phyloP scores from a whole-genome alignment of 2,329 filamentous ascomycete species.

The Trichoderma sp. region DNA sequence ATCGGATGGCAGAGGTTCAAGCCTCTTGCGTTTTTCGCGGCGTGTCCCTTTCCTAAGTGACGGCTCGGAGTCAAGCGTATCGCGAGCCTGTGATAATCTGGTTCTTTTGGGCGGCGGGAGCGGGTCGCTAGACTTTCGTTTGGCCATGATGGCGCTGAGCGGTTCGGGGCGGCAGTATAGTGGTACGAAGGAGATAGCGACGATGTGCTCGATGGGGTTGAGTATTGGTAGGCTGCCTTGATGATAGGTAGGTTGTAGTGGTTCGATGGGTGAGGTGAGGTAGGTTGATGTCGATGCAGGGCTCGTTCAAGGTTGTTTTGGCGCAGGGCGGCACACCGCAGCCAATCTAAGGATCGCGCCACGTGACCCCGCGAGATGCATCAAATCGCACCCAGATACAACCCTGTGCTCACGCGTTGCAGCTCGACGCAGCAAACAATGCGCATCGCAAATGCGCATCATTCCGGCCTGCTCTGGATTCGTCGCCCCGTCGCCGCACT shows the following conservation, averaged over 20 bases:
- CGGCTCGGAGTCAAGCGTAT: not conserved
- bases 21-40: conserved; percentile 7
- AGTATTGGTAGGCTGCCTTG: not conserved
- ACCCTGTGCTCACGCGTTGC: too few relatives aligned
- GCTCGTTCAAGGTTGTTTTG: not conserved
- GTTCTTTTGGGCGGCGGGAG: not conserved
- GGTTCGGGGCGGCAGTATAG: not conserved
- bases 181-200: too few relatives aligned
- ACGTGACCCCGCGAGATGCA: not conserved
- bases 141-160: not conserved
- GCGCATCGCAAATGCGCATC: not conserved
- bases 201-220: not conserved
- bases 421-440: too few relatives aligned
- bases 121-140: not conserved
- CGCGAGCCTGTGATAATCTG: not conserved
- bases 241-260: not conserved
- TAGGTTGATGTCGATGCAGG: not conserved
- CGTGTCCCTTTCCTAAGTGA: not conserved
- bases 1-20: not conserved
- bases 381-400: too few relatives aligned
- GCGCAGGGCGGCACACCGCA: too few relatives aligned
- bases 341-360: not conserved
- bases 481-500: not conserved
- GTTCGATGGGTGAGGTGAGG: not conserved
- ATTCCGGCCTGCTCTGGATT: not conserved